Evolutionary conservation across 257 asterid genomes (phyloP).

Genomic region (Solanum lycopersicoides): DNA sequence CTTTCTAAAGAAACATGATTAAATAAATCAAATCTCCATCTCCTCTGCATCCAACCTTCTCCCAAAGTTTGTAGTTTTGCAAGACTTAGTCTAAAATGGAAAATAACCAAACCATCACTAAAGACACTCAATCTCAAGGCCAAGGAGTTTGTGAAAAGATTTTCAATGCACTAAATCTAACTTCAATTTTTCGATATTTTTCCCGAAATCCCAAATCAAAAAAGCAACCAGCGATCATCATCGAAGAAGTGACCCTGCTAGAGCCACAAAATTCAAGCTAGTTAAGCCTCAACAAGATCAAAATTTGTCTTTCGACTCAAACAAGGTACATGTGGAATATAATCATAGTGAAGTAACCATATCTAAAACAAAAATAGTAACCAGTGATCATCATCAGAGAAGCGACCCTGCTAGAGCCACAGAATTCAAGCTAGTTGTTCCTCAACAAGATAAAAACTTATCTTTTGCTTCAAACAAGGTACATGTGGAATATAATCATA

Average conservation of each 20-base stretch:
- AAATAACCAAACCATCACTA: background rate
- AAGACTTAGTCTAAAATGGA: background rate
- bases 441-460: background rate
- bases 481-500: background rate
- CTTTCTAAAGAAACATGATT: background rate
- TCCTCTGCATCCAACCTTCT: background rate
- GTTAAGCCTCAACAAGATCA: background rate
- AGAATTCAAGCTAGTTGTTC: background rate
- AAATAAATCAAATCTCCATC: background rate
- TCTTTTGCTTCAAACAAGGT: background rate
- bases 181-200: background rate
- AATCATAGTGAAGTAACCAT: background rate
- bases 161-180: background rate
- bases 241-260: background rate
- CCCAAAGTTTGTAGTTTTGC: background rate
- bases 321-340: background rate
- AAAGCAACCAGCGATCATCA: background rate
- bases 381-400: background rate
- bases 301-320: background rate
- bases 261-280: background rate
- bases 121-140: background rate
- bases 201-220: background rate
- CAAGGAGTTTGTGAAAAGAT: background rate
- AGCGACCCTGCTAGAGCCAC: background rate
- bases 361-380: background rate